phyloP scores from a whole-genome alignment of 164 flowering plant genomes.

The Piper longum region DNA sequence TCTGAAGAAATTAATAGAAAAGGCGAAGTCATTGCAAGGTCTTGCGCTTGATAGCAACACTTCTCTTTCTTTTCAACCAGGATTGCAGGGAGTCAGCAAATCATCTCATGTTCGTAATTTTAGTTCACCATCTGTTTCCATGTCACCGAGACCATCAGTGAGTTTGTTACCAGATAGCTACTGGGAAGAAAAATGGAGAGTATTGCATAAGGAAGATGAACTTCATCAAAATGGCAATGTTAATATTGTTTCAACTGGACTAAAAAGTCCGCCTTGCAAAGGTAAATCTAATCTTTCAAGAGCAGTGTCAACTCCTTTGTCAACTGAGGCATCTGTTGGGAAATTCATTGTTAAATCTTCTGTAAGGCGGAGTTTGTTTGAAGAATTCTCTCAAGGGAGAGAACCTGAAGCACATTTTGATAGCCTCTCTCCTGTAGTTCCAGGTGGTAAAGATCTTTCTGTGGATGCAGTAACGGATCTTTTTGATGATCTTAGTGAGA shows the following conservation, averaged over 20 bases:
- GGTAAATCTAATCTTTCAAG: constrained; percentile 34
- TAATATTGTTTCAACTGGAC: constrained; percentile 19
- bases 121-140: constrained; percentile 38
- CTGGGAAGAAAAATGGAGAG: constrained; percentile 97
- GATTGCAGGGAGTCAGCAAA: constrained; percentile 20
- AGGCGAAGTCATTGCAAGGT: constrained; percentile 67
- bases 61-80: constrained; percentile 15
- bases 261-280: constrained; percentile 45
- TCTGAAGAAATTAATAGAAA: constrained; percentile 47
- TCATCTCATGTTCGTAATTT: constrained; percentile 28
- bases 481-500: constrained; percentile 7
- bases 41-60: constrained; percentile 40
- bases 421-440: constrained; percentile 14
- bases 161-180: constrained; percentile 61
- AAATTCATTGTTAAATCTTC: constrained; percentile 22
- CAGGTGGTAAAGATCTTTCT: constrained; percentile 6
- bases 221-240: constrained; percentile 17
- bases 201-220: constrained; percentile 58
- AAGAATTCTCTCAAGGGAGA: constrained; percentile 58
- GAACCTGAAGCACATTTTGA: constrained; percentile 30
- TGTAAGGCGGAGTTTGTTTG: constrained; percentile 58
- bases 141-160: constrained; percentile 43
- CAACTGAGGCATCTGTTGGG: constrained; percentile 16
- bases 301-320: constrained; percentile 63
- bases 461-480: constrained; percentile 9